A percentile compares a stretch with the other conserved stretches of the same genome.
Conservation (phyloP, 179 eudicot genomes). For the Carnegiea gigantea region DNA sequence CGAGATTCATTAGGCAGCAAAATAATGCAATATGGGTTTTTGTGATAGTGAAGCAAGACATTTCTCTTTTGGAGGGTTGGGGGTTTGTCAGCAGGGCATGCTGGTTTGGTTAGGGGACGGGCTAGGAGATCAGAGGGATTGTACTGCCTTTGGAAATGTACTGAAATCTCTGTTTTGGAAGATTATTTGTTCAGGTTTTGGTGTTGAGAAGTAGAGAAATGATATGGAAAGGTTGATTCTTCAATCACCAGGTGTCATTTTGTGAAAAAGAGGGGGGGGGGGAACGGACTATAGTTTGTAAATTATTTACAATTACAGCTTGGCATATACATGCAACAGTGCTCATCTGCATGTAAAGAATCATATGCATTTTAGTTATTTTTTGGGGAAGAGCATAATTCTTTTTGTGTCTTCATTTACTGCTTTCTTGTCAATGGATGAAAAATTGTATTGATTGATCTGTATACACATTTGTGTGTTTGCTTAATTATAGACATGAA, state of each 20-base stretch:
- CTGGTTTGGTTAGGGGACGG: too few relatives aligned
- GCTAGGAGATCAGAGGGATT: too few relatives aligned
- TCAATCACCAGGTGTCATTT: background rate
- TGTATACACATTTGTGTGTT: background rate
- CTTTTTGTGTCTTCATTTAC: background rate
- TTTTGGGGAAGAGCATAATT: background rate
- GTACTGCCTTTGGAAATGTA: background rate
- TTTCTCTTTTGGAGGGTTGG: too few relatives aligned
- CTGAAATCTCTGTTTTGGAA: background rate
- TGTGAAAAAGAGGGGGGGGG: background rate
- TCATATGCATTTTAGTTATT: background rate
- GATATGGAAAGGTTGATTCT: background rate
- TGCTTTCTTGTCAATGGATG: background rate
- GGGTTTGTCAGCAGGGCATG: too few relatives aligned
- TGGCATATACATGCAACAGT: too few relatives aligned
- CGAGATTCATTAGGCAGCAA: too few relatives aligned
- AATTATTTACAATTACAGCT: too few relatives aligned
- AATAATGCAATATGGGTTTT: too few relatives aligned
- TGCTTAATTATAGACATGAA: slow-evolving; percentile 32
- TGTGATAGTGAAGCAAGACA: too few relatives aligned
- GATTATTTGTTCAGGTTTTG: background rate
- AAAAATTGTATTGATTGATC: background rate
- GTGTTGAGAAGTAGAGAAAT: background rate
- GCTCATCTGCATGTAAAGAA: too few relatives aligned
- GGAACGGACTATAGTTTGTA: background rate